Percentiles rank a stretch among this genome's conserved stretches.
These are phyloP conservation scores for Lecanicillium sp. DNA, from an alignment of 2,329 filamentous ascomycete species.

Conservation along the genomic window DNA sequence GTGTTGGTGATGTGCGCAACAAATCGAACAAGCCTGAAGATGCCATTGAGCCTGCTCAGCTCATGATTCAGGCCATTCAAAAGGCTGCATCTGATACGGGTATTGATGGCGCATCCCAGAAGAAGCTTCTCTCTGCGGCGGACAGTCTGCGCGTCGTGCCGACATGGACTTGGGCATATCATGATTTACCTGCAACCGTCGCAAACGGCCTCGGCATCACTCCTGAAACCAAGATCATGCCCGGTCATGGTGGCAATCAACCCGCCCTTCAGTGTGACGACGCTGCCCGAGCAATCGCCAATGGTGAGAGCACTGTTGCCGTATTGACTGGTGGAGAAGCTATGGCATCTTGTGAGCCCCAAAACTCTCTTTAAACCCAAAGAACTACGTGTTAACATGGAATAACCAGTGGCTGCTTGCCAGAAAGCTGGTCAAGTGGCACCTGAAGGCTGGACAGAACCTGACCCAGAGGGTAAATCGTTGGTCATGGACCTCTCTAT, in stretches of 20 bases:
- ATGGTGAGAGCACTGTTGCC: slow-evolving; percentile 45
- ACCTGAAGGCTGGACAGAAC: slow-evolving; percentile 50
- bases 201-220: slow-evolving; percentile 38
- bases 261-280: slow-evolving; percentile 56
- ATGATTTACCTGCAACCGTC: slow-evolving; percentile 47
- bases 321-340: slow-evolving; percentile 58
- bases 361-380: too few species aligned
- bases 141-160: slow-evolving; percentile 53
- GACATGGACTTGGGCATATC: slow-evolving; percentile 60
- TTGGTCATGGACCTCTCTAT: slow-evolving; percentile 39
- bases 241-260: slow-evolving; percentile 55
- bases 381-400: slow-evolving; percentile 7
- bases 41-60: slow-evolving; percentile 48
- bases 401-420: slow-evolving; percentile 22
- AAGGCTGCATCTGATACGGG: slow-evolving; percentile 41
- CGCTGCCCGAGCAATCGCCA: slow-evolving; percentile 47
- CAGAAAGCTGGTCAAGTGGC: slow-evolving; percentile 26
- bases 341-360: slow-evolving; percentile 43
- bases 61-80: slow-evolving; percentile 49
- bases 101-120: slow-evolving; percentile 12
- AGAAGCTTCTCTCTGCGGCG: slow-evolving; percentile 33
- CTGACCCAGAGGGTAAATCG: slow-evolving; percentile 34
- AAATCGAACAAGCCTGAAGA: slow-evolving; percentile 34
- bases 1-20: slow-evolving; percentile 55
- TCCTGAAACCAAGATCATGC: slow-evolving; percentile 39